A percentile compares a stretch with the other conserved stretches of the same genome.
phyloP scores from a whole-genome alignment of 805 yeast genomes.

The Metschnikowia reukaufii region DNA sequence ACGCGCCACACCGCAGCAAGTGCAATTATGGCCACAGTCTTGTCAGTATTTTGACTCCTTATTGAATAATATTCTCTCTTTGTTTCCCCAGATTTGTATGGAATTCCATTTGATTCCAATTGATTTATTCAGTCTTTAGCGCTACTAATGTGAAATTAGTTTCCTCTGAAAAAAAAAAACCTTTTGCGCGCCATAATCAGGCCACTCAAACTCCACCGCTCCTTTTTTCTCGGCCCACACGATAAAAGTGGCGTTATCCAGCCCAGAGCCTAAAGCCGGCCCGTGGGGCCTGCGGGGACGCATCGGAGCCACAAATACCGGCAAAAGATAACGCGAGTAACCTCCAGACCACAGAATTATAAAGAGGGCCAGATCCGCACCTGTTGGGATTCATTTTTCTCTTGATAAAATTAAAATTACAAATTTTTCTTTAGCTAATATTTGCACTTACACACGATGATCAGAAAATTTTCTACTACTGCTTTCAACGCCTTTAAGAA shows the following conservation, averaged over 20 bases:
- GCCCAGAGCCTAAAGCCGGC: background rate
- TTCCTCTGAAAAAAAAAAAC: background rate
- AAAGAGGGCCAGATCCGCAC: constrained; percentile 7
- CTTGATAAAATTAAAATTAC: too few species aligned
- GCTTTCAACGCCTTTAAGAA: constrained; percentile 27
- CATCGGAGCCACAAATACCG: background rate
- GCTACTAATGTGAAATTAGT: too few species aligned
- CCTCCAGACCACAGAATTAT: constrained; percentile 1
- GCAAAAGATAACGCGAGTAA: constrained; percentile 1
- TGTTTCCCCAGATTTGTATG: too few species aligned
- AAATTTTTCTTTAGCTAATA: too few species aligned
- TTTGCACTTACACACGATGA: constrained; percentile 13
- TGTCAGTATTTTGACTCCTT: too few species aligned
- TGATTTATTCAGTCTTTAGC: too few species aligned
- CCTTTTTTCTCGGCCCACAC: background rate
- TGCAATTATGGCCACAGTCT: background rate
- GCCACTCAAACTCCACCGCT: background rate
- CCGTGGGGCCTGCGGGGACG: constrained; percentile 1
- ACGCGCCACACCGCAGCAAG: background rate
- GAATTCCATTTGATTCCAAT: too few species aligned
- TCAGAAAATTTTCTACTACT: constrained; percentile 27
- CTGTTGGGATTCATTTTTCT: background rate
- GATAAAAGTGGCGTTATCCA: constrained; percentile 2
- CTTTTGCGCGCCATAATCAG: background rate
- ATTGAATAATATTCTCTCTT: too few species aligned